phyloP scores from a whole-genome alignment of 768 basidiomycete genomes.

The Suillus subaureus region DNA sequence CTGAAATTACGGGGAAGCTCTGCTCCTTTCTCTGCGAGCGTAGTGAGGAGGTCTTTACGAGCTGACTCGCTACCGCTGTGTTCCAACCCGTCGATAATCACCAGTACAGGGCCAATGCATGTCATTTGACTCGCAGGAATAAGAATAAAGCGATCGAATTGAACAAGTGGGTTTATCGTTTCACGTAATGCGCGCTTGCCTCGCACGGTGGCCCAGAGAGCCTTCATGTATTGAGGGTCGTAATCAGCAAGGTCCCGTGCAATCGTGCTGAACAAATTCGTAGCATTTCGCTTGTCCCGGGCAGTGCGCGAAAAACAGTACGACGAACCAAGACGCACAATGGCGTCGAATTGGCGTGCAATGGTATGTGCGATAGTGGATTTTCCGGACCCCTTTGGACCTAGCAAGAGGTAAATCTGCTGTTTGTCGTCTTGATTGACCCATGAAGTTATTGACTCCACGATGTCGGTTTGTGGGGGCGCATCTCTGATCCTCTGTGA shows the following conservation, averaged over 20 bases:
- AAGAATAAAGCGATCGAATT: conserved; percentile 32
- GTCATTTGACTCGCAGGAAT: conserved; percentile 24
- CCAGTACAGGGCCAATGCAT: conserved; percentile 32
- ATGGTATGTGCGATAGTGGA: conserved; percentile 34
- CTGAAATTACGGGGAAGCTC: conserved; percentile 25
- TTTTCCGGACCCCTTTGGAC: conserved; percentile 33
- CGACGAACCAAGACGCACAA: conserved; percentile 34
- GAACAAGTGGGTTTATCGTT: conserved; percentile 21
- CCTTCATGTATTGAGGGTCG: conserved; percentile 25
- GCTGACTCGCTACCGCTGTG: conserved; percentile 22
- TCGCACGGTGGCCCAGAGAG: conserved; percentile 20
- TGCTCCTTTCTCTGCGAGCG: conserved; percentile 15
- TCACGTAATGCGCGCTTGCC: conserved; percentile 26
- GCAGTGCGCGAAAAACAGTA: conserved; percentile 29
- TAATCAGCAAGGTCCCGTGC: conserved; percentile 35
- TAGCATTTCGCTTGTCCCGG: conserved; percentile 19
- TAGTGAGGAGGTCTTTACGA: conserved; percentile 24
- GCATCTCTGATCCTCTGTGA: conserved; percentile 15
- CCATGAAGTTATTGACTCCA: conserved; percentile 25
- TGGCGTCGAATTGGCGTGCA: conserved; percentile 27
- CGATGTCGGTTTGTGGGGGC: conserved; percentile 12
- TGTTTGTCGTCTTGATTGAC: conserved; percentile 14
- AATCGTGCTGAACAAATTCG: conserved; percentile 36
- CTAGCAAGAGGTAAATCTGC: conserved; percentile 30
- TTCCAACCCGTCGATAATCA: conserved; percentile 42